A percentile compares a stretch with the other conserved stretches of the same genome.
These are phyloP conservation scores for Hemileia vastatrix DNA, from an alignment of 1,284 basidiomycete genomes.

Conservation along the genomic window DNA sequence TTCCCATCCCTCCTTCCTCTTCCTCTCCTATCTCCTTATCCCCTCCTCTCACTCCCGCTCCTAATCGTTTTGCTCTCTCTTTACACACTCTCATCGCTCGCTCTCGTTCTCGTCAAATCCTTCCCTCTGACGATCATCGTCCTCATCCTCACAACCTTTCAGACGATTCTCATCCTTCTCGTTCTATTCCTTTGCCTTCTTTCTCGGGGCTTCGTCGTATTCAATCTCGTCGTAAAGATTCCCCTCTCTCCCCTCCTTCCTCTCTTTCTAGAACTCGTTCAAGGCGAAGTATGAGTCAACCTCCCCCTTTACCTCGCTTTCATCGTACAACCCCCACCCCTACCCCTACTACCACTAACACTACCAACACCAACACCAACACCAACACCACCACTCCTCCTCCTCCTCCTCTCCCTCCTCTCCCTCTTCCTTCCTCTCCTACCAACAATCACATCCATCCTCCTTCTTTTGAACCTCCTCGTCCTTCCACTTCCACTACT, in stretches of 20 bases:
- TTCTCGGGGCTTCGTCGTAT: neutral
- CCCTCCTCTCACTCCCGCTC: too few species aligned
- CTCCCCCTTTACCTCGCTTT: neutral
- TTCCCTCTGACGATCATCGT: too few species aligned
- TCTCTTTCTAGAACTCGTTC: neutral
- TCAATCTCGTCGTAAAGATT: neutral
- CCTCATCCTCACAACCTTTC: too few species aligned
- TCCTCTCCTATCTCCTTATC: too few species aligned
- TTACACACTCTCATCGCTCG: too few species aligned
- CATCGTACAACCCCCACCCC: conserved; percentile 4
- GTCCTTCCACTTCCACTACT: neutral
- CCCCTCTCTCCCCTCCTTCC: neutral
- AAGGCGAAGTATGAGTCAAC: neutral
- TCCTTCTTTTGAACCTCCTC: too few species aligned
- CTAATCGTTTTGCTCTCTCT: too few species aligned
- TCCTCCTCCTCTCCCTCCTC: neutral
- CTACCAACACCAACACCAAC: neutral
- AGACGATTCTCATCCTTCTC: too few species aligned
- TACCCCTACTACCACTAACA: neutral
- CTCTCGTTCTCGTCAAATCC: too few species aligned
- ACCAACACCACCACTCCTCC: neutral
- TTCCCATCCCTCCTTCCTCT: too few species aligned
- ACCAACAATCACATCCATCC: too few species aligned
- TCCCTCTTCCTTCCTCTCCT: too few species aligned
- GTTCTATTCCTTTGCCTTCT: neutral